These are phyloP conservation scores for Capronia epimyces DNA, from an alignment of 2,329 filamentous ascomycete genomes.

Conservation along the genomic window DNA sequence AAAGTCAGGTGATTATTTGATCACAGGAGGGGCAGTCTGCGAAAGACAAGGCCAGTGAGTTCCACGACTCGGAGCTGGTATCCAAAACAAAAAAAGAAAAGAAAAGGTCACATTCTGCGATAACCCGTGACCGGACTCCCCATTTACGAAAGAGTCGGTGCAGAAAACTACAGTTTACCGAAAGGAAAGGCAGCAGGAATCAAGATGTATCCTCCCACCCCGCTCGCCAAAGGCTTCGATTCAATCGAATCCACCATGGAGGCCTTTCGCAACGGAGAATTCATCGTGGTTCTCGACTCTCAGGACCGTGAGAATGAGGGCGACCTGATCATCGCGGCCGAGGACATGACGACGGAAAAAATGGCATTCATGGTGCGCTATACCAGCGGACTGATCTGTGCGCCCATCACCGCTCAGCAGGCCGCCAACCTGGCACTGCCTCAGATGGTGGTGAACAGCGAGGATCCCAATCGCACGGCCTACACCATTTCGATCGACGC, in stretches of 20 bases:
- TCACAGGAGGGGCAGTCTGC: too few species aligned
- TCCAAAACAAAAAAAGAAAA: too few species aligned
- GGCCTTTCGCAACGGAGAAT: slow-evolving; percentile 58
- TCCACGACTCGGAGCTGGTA: too few species aligned
- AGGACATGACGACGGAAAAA: slow-evolving; percentile 76
- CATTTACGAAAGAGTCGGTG: too few species aligned
- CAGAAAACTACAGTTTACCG: too few species aligned
- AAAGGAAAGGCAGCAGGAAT: too few species aligned
- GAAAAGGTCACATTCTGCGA: too few species aligned
- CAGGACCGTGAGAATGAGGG: slow-evolving; percentile 94
- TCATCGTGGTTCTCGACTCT: slow-evolving; percentile 92
- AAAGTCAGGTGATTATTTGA: too few species aligned
- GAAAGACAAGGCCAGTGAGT: too few species aligned
- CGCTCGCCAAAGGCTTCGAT: slow-evolving; percentile 29
- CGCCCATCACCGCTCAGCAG: slow-evolving; percentile 66
- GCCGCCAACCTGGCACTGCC: slow-evolving; percentile 70
- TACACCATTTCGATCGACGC: slow-evolving; percentile 90
- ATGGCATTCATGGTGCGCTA: slow-evolving; percentile 95
- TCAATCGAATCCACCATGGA: slow-evolving; percentile 31
- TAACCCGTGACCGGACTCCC: too few species aligned
- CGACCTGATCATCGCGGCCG: slow-evolving; percentile 90
- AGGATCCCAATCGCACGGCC: slow-evolving; percentile 81
- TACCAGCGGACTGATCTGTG: slow-evolving; percentile 84
- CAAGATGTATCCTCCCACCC: slow-evolving; percentile 15
- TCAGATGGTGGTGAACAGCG: slow-evolving; percentile 72